Evolutionary conservation across 768 basidiomycete species (phyloP).

Genomic region (Phaffia australis): DNA sequence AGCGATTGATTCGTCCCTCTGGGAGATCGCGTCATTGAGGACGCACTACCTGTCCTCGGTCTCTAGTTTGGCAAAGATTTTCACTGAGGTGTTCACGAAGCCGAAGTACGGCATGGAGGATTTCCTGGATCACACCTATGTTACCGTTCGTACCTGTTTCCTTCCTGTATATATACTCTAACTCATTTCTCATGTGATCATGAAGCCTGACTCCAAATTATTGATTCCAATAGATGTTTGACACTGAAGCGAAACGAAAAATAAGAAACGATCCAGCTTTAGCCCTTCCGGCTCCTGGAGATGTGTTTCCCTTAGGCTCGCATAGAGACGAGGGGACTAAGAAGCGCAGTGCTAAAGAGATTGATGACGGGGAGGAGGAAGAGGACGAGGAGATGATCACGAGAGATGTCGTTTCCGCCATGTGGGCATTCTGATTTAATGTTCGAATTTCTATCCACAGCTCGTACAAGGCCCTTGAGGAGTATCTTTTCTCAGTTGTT

Average conservation of each 20-base stretch:
- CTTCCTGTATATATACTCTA: constrained; percentile 12
- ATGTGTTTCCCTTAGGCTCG: constrained; percentile 23
- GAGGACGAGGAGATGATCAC: constrained; percentile 1
- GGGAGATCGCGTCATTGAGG: constrained; percentile 75
- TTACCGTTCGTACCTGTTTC: constrained; percentile 49
- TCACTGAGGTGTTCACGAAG: constrained; percentile 85
- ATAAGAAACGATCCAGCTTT: constrained; percentile 66
- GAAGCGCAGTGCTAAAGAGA: background rate
- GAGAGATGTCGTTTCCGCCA: constrained; percentile 26
- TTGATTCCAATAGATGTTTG: constrained; percentile 54
- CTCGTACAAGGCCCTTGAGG: no score
- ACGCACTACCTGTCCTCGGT: constrained; percentile 76
- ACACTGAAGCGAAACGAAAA: constrained; percentile 65
- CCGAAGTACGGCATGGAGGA: constrained; percentile 83
- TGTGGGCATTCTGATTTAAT: constrained; percentile 24
- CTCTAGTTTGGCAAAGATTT: constrained; percentile 76
- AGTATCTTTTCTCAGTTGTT: no score
- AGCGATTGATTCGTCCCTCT: constrained; percentile 77
- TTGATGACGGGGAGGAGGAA: constrained; percentile 10
- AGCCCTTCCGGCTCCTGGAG: constrained; percentile 31
- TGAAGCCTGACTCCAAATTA: background rate
- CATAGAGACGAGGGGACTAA: constrained; percentile 10
- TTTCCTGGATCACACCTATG: constrained; percentile 87
- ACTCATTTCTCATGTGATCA: background rate
- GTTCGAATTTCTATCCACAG: background rate